phyloP scores from a whole-genome alignment of 1,284 basidiomycete species.

The Ganoderma resinaceum region DNA sequence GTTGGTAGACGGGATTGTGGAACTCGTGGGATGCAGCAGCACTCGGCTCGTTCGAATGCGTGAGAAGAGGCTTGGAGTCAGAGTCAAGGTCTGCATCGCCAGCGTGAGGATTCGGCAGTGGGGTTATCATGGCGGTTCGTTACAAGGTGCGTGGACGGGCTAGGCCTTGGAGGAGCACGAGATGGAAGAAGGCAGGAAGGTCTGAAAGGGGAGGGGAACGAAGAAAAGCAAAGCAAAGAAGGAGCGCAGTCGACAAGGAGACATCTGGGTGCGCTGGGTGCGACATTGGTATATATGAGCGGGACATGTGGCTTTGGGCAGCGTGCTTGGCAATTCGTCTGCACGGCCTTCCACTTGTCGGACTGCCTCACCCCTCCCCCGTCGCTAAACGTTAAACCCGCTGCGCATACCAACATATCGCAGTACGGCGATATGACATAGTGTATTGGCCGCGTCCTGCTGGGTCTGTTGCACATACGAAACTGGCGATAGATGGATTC shows the following conservation, averaged over 20 bases:
- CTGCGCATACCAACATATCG: background rate
- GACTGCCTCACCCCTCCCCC: background rate
- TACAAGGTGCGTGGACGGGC: conserved; percentile 1
- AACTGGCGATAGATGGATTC: background rate
- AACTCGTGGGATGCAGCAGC: conserved; percentile 13
- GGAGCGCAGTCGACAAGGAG: background rate
- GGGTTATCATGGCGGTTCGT: conserved; percentile 21
- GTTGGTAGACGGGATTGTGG: conserved; percentile 24
- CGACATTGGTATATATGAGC: conserved; percentile 11
- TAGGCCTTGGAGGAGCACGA: too few relatives aligned
- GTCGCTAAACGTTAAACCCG: background rate
- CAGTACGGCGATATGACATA: background rate
- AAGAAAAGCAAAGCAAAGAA: conserved; percentile 6
- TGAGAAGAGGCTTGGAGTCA: conserved; percentile 29
- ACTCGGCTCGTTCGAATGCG: conserved; percentile 13
- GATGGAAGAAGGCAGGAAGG: background rate
- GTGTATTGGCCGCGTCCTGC: background rate
- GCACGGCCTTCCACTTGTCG: background rate
- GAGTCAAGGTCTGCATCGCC: conserved; percentile 23
- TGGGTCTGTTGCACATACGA: background rate
- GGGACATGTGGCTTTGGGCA: conserved; percentile 5
- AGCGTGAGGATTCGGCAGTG: conserved; percentile 16
- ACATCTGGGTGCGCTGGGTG: background rate
- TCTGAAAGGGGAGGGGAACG: background rate
- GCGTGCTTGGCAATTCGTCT: conserved; percentile 10